Evolutionary conservation across 192 early-diverging fungal genomes (phyloP).

Genomic region (Pilobolus umbonatus): DNA sequence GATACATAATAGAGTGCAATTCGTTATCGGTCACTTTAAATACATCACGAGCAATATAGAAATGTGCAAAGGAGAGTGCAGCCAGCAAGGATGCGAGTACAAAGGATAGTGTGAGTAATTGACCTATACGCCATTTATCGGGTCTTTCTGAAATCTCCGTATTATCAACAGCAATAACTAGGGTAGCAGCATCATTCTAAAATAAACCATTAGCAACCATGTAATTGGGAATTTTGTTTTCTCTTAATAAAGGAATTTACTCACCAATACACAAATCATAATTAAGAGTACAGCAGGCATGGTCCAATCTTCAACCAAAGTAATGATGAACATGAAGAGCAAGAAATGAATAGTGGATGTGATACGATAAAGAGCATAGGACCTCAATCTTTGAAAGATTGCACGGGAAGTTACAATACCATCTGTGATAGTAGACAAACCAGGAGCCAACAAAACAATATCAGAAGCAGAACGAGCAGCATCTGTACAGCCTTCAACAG

Average conservation of each 20-base stretch:
- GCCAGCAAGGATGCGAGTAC: constrained; percentile 73
- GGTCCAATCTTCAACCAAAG: constrained; percentile 74
- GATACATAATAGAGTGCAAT: constrained; percentile 87
- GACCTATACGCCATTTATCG: constrained; percentile 93
- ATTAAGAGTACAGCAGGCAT: constrained; percentile 80
- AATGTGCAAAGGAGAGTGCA: constrained; percentile 74
- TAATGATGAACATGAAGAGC: constrained; percentile 89
- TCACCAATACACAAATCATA: constrained; percentile 75
- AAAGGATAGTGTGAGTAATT: constrained; percentile 75
- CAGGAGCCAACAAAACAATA: constrained; percentile 83
- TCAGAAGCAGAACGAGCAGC: constrained; percentile 89
- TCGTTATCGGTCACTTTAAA: constrained; percentile 35
- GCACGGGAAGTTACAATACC: constrained; percentile 80
- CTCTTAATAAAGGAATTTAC: neutral
- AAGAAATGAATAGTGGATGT: constrained; percentile 92
- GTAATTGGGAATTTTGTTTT: neutral
- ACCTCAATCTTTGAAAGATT: constrained; percentile 89
- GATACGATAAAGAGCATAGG: constrained; percentile 87
- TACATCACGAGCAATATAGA: constrained; percentile 70
- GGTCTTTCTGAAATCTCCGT: constrained; percentile 80
- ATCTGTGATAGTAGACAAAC: constrained; percentile 86
- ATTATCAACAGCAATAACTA: constrained; percentile 91
- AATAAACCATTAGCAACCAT: neutral
- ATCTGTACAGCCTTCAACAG: constrained; percentile 87
- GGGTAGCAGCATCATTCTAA: constrained; percentile 74